Base-by-base conservation (phyloP, 192 early-diverging fungal species). In the Umbelopsis vinacea region DNA sequence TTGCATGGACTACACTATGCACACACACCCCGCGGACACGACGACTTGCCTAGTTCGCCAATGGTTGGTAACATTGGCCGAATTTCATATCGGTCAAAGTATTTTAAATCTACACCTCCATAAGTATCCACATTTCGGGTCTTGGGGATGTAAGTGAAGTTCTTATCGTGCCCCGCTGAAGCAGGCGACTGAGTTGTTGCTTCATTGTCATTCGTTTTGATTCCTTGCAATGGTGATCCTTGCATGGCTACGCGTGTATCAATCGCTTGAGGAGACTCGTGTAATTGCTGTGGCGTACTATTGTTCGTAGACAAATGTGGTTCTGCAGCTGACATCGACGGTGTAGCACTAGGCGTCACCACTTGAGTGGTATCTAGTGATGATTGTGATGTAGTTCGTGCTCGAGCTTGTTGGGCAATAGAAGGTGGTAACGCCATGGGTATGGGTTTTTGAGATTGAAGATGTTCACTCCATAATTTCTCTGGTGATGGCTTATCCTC, bases 61-160 rank as follows among this genome's bases (percentile, higher is more conserved):
- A 86, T 72, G 21, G 73, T 81, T 22, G 90, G 89, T 26, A 86
- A 67, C 33, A 77, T 80, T 0, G 81, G 78, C 9, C 79, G 86
- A 14, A 88, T 79, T 15, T 81, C 78, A 63, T 84, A 83, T 67
- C 84, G 84, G 29, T 86, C 78, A 68, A 88, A 79, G 22, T 85
- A 77, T 73, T 89, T 84, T 14, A 94, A 72, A 73, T 95, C 92
- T 6, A 92, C 70, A 0, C 94, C 94, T 38, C 94, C 94, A 70
- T 87, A 92, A 6, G 91, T 89, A 66, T 94, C 91, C 8, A 94
- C 83, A 23, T 83, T 86, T 24, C 92, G 85, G 60, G 85, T 86
- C 52, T 85, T 84, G 17, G 90, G 90, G 21, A 83, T 72, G 70
- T 88, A 91, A 10, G 72, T 74, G 26, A 84, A 72, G 10, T 66